Evolutionary conservation across 805 yeast species (phyloP).

Genomic region (Yarrowia sp.): DNA sequence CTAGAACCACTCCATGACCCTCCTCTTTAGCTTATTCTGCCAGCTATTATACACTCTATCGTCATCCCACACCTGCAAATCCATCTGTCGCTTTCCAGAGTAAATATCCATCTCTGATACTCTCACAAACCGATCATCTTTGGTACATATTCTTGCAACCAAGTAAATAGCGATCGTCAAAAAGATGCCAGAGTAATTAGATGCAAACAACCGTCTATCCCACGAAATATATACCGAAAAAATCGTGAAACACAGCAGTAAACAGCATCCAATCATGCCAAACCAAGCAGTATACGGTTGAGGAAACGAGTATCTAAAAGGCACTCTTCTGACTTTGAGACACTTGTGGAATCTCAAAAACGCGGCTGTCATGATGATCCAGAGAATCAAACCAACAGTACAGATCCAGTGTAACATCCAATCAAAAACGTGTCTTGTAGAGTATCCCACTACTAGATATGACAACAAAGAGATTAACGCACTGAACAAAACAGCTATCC

Average conservation of each 20-base stretch:
- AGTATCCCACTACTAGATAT: constrained; percentile 55
- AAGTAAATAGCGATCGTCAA: constrained; percentile 51
- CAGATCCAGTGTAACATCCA: constrained; percentile 66
- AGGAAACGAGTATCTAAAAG: constrained; percentile 39
- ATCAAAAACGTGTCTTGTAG: constrained; percentile 62
- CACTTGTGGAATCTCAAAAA: constrained; percentile 66
- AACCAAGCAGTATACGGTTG: constrained; percentile 68
- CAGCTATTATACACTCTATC: constrained; percentile 43
- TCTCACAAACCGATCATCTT: constrained; percentile 61
- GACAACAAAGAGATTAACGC: constrained; percentile 61
- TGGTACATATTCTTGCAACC: constrained; percentile 48
- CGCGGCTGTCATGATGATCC: constrained; percentile 71
- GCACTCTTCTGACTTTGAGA: constrained; percentile 55
- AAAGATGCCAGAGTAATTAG: constrained; percentile 62
- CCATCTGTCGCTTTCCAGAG: constrained; percentile 80
- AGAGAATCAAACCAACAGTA: constrained; percentile 72
- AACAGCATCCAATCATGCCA: constrained; percentile 55
- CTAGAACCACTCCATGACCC: constrained; percentile 15
- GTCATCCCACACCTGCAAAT: constrained; percentile 78
- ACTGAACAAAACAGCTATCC: constrained; percentile 62
- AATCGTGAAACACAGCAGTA: constrained; percentile 58
- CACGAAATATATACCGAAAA: constrained; percentile 61
- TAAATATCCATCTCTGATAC: constrained; percentile 77
- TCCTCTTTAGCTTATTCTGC: constrained; percentile 17
- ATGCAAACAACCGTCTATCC: constrained; percentile 59